Base-by-base conservation (phyloP, 1,284 basidiomycete genomes). In the Austroboletus novae-zelandiae region DNA sequence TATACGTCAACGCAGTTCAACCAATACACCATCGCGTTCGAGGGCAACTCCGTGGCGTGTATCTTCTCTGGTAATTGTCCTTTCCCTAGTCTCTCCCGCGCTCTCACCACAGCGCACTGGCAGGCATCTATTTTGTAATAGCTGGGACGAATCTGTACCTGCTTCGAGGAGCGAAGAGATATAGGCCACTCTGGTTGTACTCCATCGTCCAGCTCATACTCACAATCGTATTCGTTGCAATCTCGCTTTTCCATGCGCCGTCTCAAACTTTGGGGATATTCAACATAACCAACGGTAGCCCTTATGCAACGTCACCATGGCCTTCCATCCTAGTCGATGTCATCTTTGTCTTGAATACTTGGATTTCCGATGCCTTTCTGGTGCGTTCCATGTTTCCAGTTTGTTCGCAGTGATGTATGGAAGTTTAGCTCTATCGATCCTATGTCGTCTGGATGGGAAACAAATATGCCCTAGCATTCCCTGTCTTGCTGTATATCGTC, bases 311-410 rank as follows among this genome's bases (percentile, higher is more conserved):
- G 4, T 61, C 60, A 1, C 45, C 57, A 0, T 61, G 63, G 63
- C 45, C 54, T 7, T 17, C 40, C 10, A 35, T 65, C 29, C 5
- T 60, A 5, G 50, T 60, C 0, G 17, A 48, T 29, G 25, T 25
- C 13, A 29, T 48, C 0, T 66, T 66, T n/a, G 37, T 58, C 13
- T 15, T 66, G 35, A 66, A 66, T 18, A 61, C 58, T 0, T 65
- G 61, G 52, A 10, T 45, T 2, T 66, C 64, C 0, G 61, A 62
- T 5, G 64, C 48, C 3, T 62, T 66, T 27, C 57, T 62, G 2
- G 61, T 62, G 37, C 42, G 61, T 61, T 17, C 7, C 32, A 8
- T 9, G 7, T 3, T 5, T 18, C 4, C 20, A 2, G 29, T 9
- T 18, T 1, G 3, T 15, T 9, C 23, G 4, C 9, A 10, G 32